Conservation (phyloP, 768 basidiomycete genomes). For the Epithele typhae region DNA sequence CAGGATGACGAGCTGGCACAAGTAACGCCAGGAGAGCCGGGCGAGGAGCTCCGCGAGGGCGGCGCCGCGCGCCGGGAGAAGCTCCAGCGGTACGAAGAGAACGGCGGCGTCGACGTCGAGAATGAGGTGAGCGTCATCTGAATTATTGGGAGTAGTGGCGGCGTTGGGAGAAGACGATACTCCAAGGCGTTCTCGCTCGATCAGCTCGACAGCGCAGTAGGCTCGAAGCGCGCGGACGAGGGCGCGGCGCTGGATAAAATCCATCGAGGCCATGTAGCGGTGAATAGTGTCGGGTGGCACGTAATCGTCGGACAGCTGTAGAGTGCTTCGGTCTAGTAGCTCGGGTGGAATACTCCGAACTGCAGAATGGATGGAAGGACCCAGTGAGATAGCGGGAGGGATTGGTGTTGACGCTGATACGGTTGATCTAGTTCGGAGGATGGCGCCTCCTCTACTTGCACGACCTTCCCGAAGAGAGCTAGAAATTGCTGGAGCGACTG, state of each 20-base stretch:
- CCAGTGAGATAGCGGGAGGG: no score
- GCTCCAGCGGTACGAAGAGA: conserved; percentile 41
- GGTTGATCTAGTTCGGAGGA: no score
- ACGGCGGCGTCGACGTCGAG: conserved; percentile 59
- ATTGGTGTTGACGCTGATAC: no score
- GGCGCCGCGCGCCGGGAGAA: conserved; percentile 47
- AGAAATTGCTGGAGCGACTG: conserved; percentile 15
- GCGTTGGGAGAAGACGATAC: no score
- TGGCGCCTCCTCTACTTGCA: not conserved
- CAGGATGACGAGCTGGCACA: conserved; percentile 53
- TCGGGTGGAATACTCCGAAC: conserved; percentile 9
- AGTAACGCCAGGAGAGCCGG: conserved; percentile 60
- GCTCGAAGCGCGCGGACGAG: conserved; percentile 50
- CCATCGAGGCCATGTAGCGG: conserved; percentile 66
- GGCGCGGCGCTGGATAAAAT: conserved; percentile 62
- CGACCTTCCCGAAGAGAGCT: conserved; percentile 11
- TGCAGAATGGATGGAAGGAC: no score
- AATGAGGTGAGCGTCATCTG: conserved; percentile 55
- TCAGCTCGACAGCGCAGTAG: conserved; percentile 47
- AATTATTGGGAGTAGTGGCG: conserved; percentile 18
- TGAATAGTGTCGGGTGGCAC: conserved; percentile 41
- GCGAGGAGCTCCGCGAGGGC: conserved; percentile 41
- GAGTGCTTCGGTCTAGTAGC: conserved; percentile 16
- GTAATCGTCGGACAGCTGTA: conserved; percentile 21
- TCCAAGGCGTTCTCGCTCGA: conserved; percentile 60